Base-by-base conservation (phyloP, 371 early-diverging fungal species). In the Rhizopus stolonifer region DNA sequence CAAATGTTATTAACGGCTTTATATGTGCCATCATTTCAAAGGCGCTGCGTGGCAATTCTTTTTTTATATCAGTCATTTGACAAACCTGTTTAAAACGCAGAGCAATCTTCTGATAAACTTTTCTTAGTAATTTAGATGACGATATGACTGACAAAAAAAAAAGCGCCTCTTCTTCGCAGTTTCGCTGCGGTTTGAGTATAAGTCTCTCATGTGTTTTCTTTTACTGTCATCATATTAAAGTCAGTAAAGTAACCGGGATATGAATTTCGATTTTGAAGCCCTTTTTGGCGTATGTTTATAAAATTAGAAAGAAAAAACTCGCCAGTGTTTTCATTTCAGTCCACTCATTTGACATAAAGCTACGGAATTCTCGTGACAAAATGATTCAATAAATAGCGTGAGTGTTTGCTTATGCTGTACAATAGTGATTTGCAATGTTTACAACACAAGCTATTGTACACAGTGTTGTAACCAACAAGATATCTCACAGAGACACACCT, bases 1-100 rank as follows among this genome's bases (percentile, higher is more conserved):
- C 13, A 18, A 42, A 42, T 29, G 10, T 10, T 4, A 29, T 29
- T 4, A 7, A 21, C 21, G 21, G 21, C 1, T 21, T 42, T 42
- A 42, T 42, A 42, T 36, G 14, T 36, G 36, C 36, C 36, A 36
- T 36, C 36, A 36, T 36, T 5, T n/a, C 36, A 36, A 36, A 14
- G 14, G 15, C 11, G n/a, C n/a, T 36, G 36, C n/a, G 36, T 21
- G 36, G 36, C n/a, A 36, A 36, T 36, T 36, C 31, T 36, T 36
- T 8, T 36, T 36, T 11, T 36, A 36, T n/a, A 36, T 36, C 36
- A 36, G 36, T 36, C 36, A 36, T 5, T n/a, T 36, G 36, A 36
- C n/a, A n/a, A 15, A 36, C 4, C 15, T 15, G 36, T 36, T 36
- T 36, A 14, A 36, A 36, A 36, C 36, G 36, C 36, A 36, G 36